Evolutionary conservation across 2,329 filamentous ascomycete species (phyloP).

Genomic region (Diaporthe velutina): DNA sequence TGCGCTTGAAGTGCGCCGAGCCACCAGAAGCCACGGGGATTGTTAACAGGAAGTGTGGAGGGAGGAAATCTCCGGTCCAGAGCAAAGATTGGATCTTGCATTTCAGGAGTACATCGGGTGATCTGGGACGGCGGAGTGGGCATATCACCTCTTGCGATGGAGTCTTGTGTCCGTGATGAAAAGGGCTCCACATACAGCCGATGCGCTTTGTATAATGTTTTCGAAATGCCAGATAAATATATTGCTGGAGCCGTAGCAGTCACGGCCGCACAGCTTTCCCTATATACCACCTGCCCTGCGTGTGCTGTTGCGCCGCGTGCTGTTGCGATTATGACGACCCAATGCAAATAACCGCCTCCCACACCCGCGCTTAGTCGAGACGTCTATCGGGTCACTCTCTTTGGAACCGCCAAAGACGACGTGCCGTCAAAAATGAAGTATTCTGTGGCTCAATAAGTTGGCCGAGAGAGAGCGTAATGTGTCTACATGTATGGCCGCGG

Average conservation of each 20-base stretch:
- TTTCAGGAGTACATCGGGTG: conserved; percentile 28
- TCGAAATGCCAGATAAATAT: conserved; percentile 28
- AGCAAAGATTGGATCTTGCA: conserved; percentile 31
- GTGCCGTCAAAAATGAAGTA: neutral
- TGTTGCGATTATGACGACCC: neutral
- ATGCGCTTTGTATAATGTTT: conserved; percentile 30
- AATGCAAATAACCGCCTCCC: neutral
- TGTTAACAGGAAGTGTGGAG: neutral
- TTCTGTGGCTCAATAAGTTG: too few relatives aligned
- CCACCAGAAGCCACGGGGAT: neutral
- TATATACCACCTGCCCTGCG: neutral
- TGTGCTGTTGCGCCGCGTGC: too few relatives aligned
- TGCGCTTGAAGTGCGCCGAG: neutral
- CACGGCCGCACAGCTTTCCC: conserved; percentile 1
- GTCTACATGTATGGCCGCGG: neutral
- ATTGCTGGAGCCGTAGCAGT: conserved; percentile 19
- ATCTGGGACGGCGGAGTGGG: conserved; percentile 15
- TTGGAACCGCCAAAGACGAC: neutral
- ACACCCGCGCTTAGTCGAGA: too few relatives aligned
- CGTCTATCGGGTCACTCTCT: neutral
- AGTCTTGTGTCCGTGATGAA: neutral
- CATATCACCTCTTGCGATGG: conserved; percentile 23
- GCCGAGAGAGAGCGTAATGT: too few relatives aligned
- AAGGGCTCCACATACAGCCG: conserved; percentile 24
- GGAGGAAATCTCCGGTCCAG: conserved; percentile 19